Conservation (phyloP, 116 monocot species). For the Iris pallida region DNA sequence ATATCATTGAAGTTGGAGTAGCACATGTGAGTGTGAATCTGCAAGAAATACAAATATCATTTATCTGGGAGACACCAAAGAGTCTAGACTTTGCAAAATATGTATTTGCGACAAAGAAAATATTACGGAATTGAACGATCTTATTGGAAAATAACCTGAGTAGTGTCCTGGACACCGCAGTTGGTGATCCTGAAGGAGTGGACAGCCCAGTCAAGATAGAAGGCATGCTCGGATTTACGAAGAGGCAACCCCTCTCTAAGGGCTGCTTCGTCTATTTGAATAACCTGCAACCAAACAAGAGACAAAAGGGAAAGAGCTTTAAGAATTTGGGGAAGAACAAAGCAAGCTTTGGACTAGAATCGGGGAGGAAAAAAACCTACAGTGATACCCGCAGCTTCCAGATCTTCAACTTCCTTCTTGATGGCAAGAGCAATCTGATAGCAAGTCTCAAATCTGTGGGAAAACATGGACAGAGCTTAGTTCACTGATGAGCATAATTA, state of each 20-base stretch:
- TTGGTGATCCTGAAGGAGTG: slow-evolving; percentile 42
- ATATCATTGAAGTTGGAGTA: slow-evolving; percentile 95
- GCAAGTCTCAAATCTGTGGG: slow-evolving; percentile 26
- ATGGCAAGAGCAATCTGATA: slow-evolving; percentile 40
- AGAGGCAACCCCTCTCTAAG: slow-evolving; percentile 37
- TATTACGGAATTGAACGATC: too few relatives aligned
- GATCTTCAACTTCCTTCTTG: slow-evolving; percentile 31
- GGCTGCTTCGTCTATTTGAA: slow-evolving; percentile 44
- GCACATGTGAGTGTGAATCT: slow-evolving; percentile 98
- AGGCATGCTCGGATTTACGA: slow-evolving; percentile 35
- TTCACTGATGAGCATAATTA: not conserved
- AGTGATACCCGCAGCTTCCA: slow-evolving; percentile 28
- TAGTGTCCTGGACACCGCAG: slow-evolving; percentile 31
- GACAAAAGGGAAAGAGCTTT: not conserved
- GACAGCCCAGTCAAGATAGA: slow-evolving; percentile 40
- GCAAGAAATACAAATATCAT: not conserved
- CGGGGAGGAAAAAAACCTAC: not conserved
- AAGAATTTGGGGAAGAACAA: not conserved
- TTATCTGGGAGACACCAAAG: too few relatives aligned
- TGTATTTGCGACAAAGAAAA: too few relatives aligned
- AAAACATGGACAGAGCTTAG: not conserved
- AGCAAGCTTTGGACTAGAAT: not conserved
- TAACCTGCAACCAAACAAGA: slow-evolving; percentile 18
- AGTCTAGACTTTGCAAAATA: too few relatives aligned
- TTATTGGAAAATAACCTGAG: slow-evolving; percentile 22